phyloP scores from a whole-genome alignment of 495 filamentous ascomycete species.

The Penicillium malachiteum region DNA sequence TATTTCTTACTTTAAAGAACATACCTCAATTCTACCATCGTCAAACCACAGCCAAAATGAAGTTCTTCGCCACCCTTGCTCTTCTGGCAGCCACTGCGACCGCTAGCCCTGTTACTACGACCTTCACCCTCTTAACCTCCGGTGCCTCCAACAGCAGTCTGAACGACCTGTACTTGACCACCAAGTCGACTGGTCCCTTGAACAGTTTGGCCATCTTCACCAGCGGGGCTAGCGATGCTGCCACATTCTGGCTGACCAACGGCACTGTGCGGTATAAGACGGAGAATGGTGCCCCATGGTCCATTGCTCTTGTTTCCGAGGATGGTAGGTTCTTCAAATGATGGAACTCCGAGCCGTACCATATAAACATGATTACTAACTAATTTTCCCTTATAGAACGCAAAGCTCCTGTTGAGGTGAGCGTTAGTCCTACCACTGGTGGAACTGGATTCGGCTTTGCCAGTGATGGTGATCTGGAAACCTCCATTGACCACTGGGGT shows the following conservation, averaged over 20 bases:
- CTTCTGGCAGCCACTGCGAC: slow-evolving; percentile 17
- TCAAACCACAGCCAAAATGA: slow-evolving; percentile 17
- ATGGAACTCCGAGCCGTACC: too few species aligned
- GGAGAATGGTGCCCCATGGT: slow-evolving; percentile 14
- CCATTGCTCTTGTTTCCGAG: slow-evolving; percentile 19
- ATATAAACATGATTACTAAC: neutral
- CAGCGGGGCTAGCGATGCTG: slow-evolving; percentile 6
- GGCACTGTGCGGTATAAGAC: slow-evolving; percentile 14
- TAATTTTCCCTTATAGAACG: neutral
- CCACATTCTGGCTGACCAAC: slow-evolving; percentile 17
- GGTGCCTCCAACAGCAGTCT: slow-evolving; percentile 13
- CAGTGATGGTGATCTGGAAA: slow-evolving; percentile 21
- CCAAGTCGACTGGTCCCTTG: slow-evolving; percentile 12
- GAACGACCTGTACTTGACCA: slow-evolving; percentile 20
- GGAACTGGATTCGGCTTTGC: slow-evolving; percentile 28
- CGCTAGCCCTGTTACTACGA: slow-evolving; percentile 8
- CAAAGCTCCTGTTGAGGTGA: slow-evolving; percentile 16
- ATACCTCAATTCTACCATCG: neutral
- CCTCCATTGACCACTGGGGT: slow-evolving; percentile 20
- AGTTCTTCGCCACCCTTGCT: slow-evolving; percentile 17
- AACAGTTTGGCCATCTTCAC: slow-evolving; percentile 24
- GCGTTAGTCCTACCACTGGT: slow-evolving; percentile 24
- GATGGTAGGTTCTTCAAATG: neutral
- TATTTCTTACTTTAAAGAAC: neutral
- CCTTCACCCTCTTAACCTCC: slow-evolving; percentile 21